A percentile compares a stretch with the other conserved stretches of the same genome.
Conservation (phyloP, 1,284 basidiomycete species). For the Ustilago crameri region DNA sequence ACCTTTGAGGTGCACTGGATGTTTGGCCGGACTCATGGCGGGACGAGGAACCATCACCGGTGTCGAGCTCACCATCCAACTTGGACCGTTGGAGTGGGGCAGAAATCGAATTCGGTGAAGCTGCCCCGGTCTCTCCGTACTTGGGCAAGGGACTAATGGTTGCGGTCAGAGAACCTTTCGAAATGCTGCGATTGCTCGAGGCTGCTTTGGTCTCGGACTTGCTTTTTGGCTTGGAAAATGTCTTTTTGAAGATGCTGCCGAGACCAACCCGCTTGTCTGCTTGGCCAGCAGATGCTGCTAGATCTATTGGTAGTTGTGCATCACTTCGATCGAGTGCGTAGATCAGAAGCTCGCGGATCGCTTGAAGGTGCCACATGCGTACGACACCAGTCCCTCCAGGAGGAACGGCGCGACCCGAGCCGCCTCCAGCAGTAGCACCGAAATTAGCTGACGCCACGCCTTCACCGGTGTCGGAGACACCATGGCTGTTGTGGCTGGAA, state of each 20-base stretch:
- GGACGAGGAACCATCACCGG: background rate
- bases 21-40: background rate
- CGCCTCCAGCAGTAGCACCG: constrained; percentile 47
- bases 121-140: background rate
- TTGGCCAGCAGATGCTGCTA: constrained; percentile 4
- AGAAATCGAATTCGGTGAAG: background rate
- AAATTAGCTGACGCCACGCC: constrained; percentile 46
- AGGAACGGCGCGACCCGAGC: constrained; percentile 44
- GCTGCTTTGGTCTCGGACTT: constrained; percentile 1
- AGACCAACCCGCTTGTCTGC: constrained; percentile 22
- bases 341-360: constrained; percentile 41
- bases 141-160: constrained; percentile 9
- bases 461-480: constrained; percentile 12
- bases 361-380: constrained; percentile 59
- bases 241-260: constrained; percentile 41
- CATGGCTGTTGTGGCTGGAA: constrained; percentile 19
- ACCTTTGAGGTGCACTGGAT: constrained; percentile 8
- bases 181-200: constrained; percentile 1
- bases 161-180: constrained; percentile 11
- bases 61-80: background rate
- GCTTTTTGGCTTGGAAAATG: constrained; percentile 24
- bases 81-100: no score
- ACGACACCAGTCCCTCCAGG: constrained; percentile 45
- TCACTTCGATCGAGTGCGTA: constrained; percentile 47
- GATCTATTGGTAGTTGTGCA: constrained; percentile 41